A percentile compares a stretch with the other conserved stretches of the same genome.
These are phyloP conservation scores for Aphanomyces cochlioides DNA, from an alignment of 352 stramenopile genomes.

Conservation along the genomic window DNA sequence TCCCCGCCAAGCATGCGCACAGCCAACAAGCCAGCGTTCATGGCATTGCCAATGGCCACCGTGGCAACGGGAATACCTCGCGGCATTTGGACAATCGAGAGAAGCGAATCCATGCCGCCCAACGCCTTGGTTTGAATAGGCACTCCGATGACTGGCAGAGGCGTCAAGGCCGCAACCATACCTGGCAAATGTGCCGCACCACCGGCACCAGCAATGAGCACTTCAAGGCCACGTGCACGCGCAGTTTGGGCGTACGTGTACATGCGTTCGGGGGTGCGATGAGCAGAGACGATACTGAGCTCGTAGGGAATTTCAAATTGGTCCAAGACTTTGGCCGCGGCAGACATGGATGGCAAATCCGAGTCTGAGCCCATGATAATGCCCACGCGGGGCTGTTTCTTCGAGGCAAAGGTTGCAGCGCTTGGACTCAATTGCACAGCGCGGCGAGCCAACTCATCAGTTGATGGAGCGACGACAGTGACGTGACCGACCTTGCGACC, in stretches of 20 bases:
- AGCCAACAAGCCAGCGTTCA: conserved; percentile 96
- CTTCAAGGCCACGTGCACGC: conserved; percentile 83
- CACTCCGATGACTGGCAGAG: conserved; percentile 93
- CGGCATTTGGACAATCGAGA: conserved; percentile 99
- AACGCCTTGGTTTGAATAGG: conserved; percentile 97
- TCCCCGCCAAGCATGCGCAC: conserved; percentile 91
- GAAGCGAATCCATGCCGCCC: conserved; percentile 95
- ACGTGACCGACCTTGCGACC: conserved; percentile 97
- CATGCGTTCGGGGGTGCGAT: conserved; percentile 96
- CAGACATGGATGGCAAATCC: conserved; percentile 96
- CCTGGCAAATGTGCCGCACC: conserved; percentile 97
- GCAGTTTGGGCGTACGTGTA: conserved; percentile 93
- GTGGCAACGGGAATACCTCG: conserved; percentile 96
- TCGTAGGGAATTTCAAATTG: conserved; percentile 95
- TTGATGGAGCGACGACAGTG: conserved; percentile 88
- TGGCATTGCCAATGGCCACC: conserved; percentile 97
- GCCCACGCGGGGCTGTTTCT: conserved; percentile 50
- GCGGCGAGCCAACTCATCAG: conserved; percentile 74
- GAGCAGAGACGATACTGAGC: conserved; percentile 97
- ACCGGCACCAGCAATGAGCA: conserved; percentile 94
- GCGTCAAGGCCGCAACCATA: conserved; percentile 87
- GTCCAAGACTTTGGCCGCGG: conserved; percentile 93
- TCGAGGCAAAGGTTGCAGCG: not conserved
- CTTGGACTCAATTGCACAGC: conserved; percentile 53
- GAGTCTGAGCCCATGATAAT: conserved; percentile 94